These are phyloP conservation scores for Erysiphe pisi DNA, from an alignment of 2,329 filamentous ascomycete genomes.

Conservation along the genomic window DNA sequence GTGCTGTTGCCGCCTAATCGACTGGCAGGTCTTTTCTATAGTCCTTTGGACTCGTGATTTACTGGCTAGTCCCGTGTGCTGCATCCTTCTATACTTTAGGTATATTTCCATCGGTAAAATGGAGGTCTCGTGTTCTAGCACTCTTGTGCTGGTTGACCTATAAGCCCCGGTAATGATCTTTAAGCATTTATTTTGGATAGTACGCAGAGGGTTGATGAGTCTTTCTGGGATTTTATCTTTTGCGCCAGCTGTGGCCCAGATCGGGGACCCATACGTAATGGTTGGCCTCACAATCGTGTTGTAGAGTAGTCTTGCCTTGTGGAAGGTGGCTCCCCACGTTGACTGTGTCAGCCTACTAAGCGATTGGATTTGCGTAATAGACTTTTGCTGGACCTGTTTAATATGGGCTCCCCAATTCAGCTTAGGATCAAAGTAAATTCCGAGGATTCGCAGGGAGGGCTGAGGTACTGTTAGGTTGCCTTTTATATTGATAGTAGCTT, in stretches of 20 bases:
- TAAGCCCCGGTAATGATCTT: too few species aligned
- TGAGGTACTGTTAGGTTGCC: neutral
- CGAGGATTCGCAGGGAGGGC: constrained; percentile 11
- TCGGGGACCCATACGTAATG: constrained; percentile 8
- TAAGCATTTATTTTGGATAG: neutral
- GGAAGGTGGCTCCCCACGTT: constrained; percentile 7
- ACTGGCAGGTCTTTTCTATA: neutral
- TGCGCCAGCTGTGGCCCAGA: neutral
- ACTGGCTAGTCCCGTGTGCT: too few species aligned
- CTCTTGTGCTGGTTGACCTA: too few species aligned
- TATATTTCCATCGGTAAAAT: too few species aligned
- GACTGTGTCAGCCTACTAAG: neutral
- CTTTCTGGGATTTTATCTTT: neutral
- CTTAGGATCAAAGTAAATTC: neutral
- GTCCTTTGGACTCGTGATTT: too few species aligned
- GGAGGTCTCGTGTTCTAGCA: too few species aligned
- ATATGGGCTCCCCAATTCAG: neutral
- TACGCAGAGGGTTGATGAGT: neutral
- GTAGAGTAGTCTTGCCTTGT: neutral
- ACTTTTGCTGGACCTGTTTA: neutral
- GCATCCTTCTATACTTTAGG: too few species aligned
- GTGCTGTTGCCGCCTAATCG: neutral
- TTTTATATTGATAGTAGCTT: neutral
- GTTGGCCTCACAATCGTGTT: neutral
- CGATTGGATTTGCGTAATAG: neutral